Evolutionary conservation across 306 rosid genomes (phyloP), one percentile per base, ranked within the genome.

Genomic region (Acacia acuminata): DNA sequence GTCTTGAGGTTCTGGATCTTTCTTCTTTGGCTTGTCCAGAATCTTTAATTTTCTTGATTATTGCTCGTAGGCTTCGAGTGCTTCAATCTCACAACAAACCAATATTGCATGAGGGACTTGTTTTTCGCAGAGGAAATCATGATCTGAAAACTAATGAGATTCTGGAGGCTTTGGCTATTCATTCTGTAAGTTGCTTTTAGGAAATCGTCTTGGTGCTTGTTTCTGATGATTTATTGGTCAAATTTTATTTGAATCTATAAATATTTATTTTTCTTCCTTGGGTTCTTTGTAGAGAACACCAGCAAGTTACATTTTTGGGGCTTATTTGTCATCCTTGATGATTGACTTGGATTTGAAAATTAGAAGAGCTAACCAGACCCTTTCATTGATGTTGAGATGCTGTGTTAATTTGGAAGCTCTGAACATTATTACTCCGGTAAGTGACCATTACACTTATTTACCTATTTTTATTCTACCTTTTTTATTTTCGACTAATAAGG

Each of bases 291-390:
- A 80, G 84, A 55, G 22, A 80, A 51, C 36, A 6, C 64, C 15
- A n/a, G 0, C n/a, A 0, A 66, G 4, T 51, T 38, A 66, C 66
- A 65, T 66, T 17, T 81, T 81, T 73, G 34, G 16, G 7, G 0
- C 3, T 55, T 53, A 77, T 45, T 13, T 85, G 24, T 53, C 70
- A 13, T 25, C 61, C 4, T 60, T 80, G 66, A 61, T 71, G 27
- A 45, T 85, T 65, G 83, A 85, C 6, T 72, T 85, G 73, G 82
- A 85, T 65, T 66, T 85, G 73, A 85, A 85, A 42, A 68, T 58
- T 42, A 69, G 38, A 34, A 71, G 77, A 19, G 79, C 79, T 53
- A 32, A 5, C 6, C 0, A 72, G 9, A 53, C 75, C 14, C 73
- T 78, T 19, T 78, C 75, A 2, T 38, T 48, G 55, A 10, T 76